Conservation (phyloP, 805 yeast species). For the Hanseniaspora taiwanica region DNA sequence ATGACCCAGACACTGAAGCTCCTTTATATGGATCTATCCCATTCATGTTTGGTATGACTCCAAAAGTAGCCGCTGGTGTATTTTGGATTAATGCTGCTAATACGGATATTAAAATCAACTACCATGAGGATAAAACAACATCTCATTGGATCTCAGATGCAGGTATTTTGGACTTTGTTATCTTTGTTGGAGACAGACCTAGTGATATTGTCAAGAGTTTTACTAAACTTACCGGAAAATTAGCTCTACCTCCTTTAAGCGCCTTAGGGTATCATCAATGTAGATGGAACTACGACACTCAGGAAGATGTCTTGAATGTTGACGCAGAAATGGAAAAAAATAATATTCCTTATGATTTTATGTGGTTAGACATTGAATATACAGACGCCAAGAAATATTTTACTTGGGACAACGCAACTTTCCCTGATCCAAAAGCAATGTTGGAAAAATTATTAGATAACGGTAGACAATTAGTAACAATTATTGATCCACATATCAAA, state of each 20-base stretch:
- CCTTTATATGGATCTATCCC: slow-evolving; percentile 97
- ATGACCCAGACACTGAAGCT: slow-evolving; percentile 64
- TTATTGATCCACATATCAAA: slow-evolving; percentile 88
- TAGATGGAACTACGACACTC: slow-evolving; percentile 92
- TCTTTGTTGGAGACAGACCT: slow-evolving; percentile 50
- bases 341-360: slow-evolving; percentile 74
- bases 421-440: slow-evolving; percentile 67
- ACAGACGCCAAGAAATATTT: slow-evolving; percentile 78
- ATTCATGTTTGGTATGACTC: slow-evolving; percentile 57
- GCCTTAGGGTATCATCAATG: slow-evolving; percentile 91
- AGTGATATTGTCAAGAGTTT: slow-evolving; percentile 44
- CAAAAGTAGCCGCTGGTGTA: slow-evolving; percentile 50
- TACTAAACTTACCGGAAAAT: slow-evolving; percentile 58
- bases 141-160: slow-evolving; percentile 94
- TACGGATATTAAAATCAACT: slow-evolving; percentile 64
- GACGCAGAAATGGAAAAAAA: slow-evolving; percentile 54
- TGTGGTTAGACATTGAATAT: slow-evolving; percentile 93
- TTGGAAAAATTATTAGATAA: slow-evolving; percentile 48
- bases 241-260: slow-evolving; percentile 61
- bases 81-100: slow-evolving; percentile 94
- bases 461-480: slow-evolving; percentile 69
- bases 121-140: slow-evolving; percentile 19
- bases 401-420: slow-evolving; percentile 69
- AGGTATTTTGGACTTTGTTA: slow-evolving; percentile 66
- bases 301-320: slow-evolving; percentile 69